These are phyloP conservation scores for Xylariaceae sp. DNA, from an alignment of 2,329 filamentous ascomycete genomes.

Conservation along the genomic window DNA sequence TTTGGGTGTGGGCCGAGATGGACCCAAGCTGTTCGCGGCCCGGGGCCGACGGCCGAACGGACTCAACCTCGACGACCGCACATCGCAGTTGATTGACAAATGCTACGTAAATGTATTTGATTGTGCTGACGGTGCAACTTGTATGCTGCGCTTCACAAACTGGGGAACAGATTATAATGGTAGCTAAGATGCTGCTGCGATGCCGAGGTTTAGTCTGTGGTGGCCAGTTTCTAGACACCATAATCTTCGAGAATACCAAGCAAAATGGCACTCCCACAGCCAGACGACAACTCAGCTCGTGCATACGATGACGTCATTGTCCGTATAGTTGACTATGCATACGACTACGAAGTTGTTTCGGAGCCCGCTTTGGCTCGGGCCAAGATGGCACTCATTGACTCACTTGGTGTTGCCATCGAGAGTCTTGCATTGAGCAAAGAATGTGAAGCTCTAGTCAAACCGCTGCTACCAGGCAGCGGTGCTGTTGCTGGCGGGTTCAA, in stretches of 20 bases:
- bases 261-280: slow-evolving; percentile 10
- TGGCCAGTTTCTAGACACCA: neutral
- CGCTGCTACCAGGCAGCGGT: slow-evolving; percentile 10
- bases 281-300: slow-evolving; percentile 12
- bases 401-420: slow-evolving; percentile 19
- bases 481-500: slow-evolving; percentile 22
- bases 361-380: slow-evolving; percentile 10
- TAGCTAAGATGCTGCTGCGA: slow-evolving; percentile 6
- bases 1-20: slow-evolving; percentile 6
- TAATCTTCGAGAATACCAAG: neutral
- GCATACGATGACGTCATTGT: slow-evolving; percentile 14
- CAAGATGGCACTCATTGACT: slow-evolving; percentile 21
- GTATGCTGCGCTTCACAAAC: neutral
- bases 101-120: too few relatives aligned
- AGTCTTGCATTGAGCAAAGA: slow-evolving; percentile 14
- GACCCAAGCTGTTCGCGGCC: slow-evolving; percentile 6
- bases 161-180: slow-evolving; percentile 9
- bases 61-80: neutral
- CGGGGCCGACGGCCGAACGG: slow-evolving; percentile 11
- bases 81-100: too few relatives aligned
- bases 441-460: slow-evolving; percentile 14
- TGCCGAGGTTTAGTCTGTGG: neutral
- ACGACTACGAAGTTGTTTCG: slow-evolving; percentile 13
- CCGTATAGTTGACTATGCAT: slow-evolving; percentile 16
- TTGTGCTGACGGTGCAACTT: neutral